These are phyloP conservation scores for Apiospora aurea DNA, from an alignment of 2,329 filamentous ascomycete genomes.

Conservation along the genomic window DNA sequence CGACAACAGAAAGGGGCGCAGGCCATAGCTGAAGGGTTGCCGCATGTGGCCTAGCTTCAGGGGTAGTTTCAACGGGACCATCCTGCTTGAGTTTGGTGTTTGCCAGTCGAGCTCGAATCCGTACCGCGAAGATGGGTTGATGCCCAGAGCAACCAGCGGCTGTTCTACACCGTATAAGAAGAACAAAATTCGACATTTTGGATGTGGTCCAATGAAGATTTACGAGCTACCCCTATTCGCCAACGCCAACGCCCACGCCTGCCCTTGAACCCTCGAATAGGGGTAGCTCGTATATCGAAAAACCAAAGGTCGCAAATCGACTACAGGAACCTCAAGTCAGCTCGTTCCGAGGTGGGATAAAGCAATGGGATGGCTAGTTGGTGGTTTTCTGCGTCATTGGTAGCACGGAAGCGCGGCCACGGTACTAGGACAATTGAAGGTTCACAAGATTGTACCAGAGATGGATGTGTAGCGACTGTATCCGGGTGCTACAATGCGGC, in stretches of 20 bases:
- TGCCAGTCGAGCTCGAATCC: not conserved
- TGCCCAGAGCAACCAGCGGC: not conserved
- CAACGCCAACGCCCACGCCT: no score
- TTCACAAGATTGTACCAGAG: not conserved
- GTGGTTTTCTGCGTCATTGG: not conserved
- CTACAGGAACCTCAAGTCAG: not conserved
- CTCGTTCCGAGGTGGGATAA: not conserved
- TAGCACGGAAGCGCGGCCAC: not conserved
- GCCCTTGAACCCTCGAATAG: not conserved
- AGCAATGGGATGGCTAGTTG: not conserved
- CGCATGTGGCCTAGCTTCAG: not conserved
- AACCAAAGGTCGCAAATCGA: not conserved
- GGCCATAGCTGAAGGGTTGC: not conserved
- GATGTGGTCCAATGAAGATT: not conserved
- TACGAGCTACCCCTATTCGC: not conserved
- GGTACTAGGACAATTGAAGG: no score
- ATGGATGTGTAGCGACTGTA: no score
- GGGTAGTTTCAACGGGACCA: not conserved
- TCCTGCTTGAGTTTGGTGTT: not conserved
- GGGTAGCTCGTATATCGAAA: conserved; percentile 7
- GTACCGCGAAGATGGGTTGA: not conserved
- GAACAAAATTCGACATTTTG: not conserved
- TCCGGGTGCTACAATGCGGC: not conserved
- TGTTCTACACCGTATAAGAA: not conserved
- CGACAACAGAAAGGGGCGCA: not conserved